Evolutionary conservation across 129 eudicot genomes (phyloP), one percentile per base, ranked within the genome.

Genomic region (Flaveria bidentis): DNA sequence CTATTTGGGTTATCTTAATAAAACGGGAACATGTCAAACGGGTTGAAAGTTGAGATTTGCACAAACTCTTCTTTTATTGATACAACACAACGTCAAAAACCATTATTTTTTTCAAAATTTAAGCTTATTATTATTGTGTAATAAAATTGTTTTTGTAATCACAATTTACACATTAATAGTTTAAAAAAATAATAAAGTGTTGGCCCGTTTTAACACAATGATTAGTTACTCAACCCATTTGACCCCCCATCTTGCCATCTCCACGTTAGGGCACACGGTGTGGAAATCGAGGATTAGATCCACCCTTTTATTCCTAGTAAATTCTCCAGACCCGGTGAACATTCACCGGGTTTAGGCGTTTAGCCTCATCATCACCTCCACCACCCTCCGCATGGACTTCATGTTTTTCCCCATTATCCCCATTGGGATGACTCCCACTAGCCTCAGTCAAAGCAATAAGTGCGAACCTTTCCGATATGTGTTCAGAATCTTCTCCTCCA

Each of bases 401-500:
- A 5, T 36, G 41, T 36, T 36, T 36, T 36, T 36, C 5, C 41
- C 41, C 41, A 4, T 3, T 5, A 5, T 36, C 41, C 41, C 41
- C 8, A 36, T 5, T 3, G 41, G 39, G 41, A 5, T 1, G 41
- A 36, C 41, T 36, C 41, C 41, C 41, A 36, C 41, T 36, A 36
- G 41, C 41, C 41, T 36, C 51, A 52, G 17, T 28, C 33, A 41
- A 53, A 18, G 67, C 51, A 55, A 72, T 18, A 72, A 52, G 16
- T 30, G 0, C 13, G 18, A 33, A 72, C 76, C 9, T 55, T 52
- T 39, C 36, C 30, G 26, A n/a, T 2, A 26, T 71, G 14, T 49
- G 9, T 42, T 33, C 66, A 13, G 22, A 36, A 9, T 33, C 66
- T 72, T 44, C 73, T 69, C 73, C 64, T 71, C n/a, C 76, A 72